Evolutionary conservation across 1,139 yeast genomes (phyloP), one percentile per base, ranked within the genome.

Genomic region (Casaregolazyma lundiana): DNA sequence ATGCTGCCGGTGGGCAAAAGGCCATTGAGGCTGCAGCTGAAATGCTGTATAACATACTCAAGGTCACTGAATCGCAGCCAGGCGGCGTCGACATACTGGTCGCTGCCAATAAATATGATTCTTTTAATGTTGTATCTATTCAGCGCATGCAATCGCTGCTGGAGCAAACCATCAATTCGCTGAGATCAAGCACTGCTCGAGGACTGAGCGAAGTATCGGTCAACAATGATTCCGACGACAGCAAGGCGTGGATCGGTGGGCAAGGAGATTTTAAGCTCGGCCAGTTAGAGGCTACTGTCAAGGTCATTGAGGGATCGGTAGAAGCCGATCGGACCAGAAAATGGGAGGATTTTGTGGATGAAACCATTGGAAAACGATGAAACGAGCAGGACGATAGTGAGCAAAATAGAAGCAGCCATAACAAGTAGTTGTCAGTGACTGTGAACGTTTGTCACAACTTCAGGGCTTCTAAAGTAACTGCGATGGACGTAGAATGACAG

Each of bases 281-380:
- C 43, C 73, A 76, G 50, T 67, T 88, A 47, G 95, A 87, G 57
- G 89, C 90, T 1, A 80, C 80, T 57, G 76, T 87, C 59, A 86
- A 79, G 49, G 80, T 86, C 43, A 56, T 78, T 4, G 78, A 77
- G 17, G 96, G 96, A 2, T 82, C 89, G 53, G 85, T 84, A 1
- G 67, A 72, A 58, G 76, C 75, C 56, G 69, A 69, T 17, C 75
- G 81, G 41, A 69, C 75, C 30, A 76, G 71, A 15, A 65, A 68
- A 21, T 84, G 95, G 89, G 78, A 77, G 54, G 73, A 80, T 54
- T 89, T 96, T 96, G 69, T 88, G 40, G 85, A 81, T 54, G 92
- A 82, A 61, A 73, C 76, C 53, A 84, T 80, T 11, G 37, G 13
- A 26, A 26, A 26, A 15, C 11, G 13, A 26, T 26, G 32, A n/a